These are phyloP conservation scores for Rhamnella rubrinervis DNA, from an alignment of 331 rosid genomes.

Conservation along the genomic window DNA sequence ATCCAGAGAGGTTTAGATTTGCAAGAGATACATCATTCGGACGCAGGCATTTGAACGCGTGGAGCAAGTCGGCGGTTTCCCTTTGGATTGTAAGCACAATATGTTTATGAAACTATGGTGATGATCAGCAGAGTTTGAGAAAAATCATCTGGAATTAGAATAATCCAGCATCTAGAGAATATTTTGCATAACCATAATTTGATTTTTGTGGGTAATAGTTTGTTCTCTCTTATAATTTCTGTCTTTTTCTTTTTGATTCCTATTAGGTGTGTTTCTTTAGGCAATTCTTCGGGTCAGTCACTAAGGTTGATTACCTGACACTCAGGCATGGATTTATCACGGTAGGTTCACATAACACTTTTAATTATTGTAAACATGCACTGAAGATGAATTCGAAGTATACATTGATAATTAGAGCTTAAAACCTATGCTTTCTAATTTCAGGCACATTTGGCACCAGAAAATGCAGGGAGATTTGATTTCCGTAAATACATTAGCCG, in stretches of 20 bases:
- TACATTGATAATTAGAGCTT: neutral
- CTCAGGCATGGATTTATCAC: conserved; percentile 68
- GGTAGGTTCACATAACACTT: conserved; percentile 33
- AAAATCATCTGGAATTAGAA: too few relatives aligned
- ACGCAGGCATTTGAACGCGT: conserved; percentile 51
- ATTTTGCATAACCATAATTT: too few relatives aligned
- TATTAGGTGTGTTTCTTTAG: conserved; percentile 67
- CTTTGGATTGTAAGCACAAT: conserved; percentile 50
- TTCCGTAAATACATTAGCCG: conserved; percentile 59
- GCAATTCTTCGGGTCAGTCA: conserved; percentile 55
- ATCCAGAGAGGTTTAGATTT: conserved; percentile 70
- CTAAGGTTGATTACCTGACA: conserved; percentile 56
- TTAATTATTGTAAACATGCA: neutral
- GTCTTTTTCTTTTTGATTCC: neutral
- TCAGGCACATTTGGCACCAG: conserved; percentile 71
- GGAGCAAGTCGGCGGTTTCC: conserved; percentile 53
- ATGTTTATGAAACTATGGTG: neutral
- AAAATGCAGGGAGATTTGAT: conserved; percentile 47
- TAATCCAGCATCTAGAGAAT: too few relatives aligned
- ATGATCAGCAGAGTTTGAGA: too few relatives aligned
- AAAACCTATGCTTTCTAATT: conserved; percentile 14
- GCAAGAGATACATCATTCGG: conserved; percentile 80
- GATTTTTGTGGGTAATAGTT: too few relatives aligned
- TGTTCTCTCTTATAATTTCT: neutral
- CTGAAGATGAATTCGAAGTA: neutral